Evolutionary conservation across 2,329 filamentous ascomycete genomes (phyloP), one percentile per base, ranked within the genome.

Genomic region (Dothiorella sarmentorum): DNA sequence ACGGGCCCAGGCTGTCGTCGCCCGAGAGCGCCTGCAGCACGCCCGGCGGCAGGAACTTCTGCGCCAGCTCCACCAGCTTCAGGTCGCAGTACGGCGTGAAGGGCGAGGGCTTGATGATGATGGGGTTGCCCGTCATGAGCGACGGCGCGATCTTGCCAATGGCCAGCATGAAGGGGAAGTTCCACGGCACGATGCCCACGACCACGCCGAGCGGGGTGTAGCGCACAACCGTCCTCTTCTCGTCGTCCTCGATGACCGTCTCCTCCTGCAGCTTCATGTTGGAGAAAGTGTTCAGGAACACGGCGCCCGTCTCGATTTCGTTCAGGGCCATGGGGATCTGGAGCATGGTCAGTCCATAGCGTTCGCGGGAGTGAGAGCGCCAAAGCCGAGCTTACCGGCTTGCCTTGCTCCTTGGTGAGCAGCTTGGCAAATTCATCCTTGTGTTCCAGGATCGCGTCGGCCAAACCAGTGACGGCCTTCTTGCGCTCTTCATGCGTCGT

Each of bases 11-110:
- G 40, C 75, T 73, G 63, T 86, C 83, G 40, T 82, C 82, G 4
- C 85, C 85, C 33, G 80, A 80, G 2, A 87, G 69, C 0, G 76
- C 80, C 62, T 86, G 83, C 0, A 87, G 68, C 5, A 88, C 82
- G 24, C 85, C 85, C 0, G 82, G 80, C 0, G 83, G 83, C 69
- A 86, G 84, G 69, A 85, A 76, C 7, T 31, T 35, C 20, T 33
- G 31, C 15, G 45, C 57, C 1, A 87, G 67, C 67, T 87, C 83
- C 3, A 78, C 80, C 4, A 85, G 65, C 68, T 87, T 87, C 31
- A 88, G 73, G 10, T 75, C 74, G 9, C 76, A 77, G 68, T 84
- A 85, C 0, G 82, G 82, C 0, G 82, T 83, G 66, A 79, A 84
- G 63, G 67, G 76, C 9, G 80, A 83, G 1, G 81, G 80, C 67